A percentile compares a stretch with the other conserved stretches of the same genome.
phyloP scores from a whole-genome alignment of 2,329 filamentous ascomycete genomes.

The Rhexocercosporidium sp. region DNA sequence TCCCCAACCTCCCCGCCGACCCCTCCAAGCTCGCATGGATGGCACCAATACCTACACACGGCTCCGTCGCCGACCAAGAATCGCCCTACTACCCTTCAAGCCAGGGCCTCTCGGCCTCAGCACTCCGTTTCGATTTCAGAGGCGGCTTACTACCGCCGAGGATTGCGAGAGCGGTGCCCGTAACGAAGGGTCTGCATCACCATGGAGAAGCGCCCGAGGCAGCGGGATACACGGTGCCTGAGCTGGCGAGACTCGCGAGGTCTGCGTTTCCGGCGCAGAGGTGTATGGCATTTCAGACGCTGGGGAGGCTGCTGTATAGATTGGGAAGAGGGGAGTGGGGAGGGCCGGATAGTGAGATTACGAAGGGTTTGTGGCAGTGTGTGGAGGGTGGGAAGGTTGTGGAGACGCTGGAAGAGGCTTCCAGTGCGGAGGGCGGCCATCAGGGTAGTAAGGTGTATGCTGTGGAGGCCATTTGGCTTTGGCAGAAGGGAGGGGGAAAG shows the following conservation, averaged over 20 bases:
- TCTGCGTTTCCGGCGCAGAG: slow-evolving; percentile 85
- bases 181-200: slow-evolving; percentile 84
- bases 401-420: slow-evolving; percentile 78
- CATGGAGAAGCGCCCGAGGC: slow-evolving; percentile 92
- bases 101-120: slow-evolving; percentile 71
- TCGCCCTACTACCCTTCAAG: slow-evolving; percentile 85
- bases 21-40: slow-evolving; percentile 91
- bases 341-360: slow-evolving; percentile 68
- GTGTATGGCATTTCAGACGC: slow-evolving; percentile 88
- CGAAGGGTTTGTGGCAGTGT: slow-evolving; percentile 82
- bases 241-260: slow-evolving; percentile 80
- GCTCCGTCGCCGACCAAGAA: slow-evolving; percentile 67
- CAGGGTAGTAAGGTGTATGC: slow-evolving; percentile 83
- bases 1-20: slow-evolving; percentile 84
- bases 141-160: slow-evolving; percentile 81
- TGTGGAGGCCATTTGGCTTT: slow-evolving; percentile 85
- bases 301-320: slow-evolving; percentile 84
- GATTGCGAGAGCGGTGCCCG: slow-evolving; percentile 74
- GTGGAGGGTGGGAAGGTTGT: slow-evolving; percentile 79
- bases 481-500: slow-evolving; percentile 51
- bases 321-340: slow-evolving; percentile 77
- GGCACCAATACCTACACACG: slow-evolving; percentile 69
- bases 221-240: slow-evolving; percentile 90
- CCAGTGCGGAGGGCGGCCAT: slow-evolving; percentile 70
- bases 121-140: slow-evolving; percentile 87